Conservation (phyloP, 169 alveolate genomes). For the Cyclospora cayetanensis region DNA sequence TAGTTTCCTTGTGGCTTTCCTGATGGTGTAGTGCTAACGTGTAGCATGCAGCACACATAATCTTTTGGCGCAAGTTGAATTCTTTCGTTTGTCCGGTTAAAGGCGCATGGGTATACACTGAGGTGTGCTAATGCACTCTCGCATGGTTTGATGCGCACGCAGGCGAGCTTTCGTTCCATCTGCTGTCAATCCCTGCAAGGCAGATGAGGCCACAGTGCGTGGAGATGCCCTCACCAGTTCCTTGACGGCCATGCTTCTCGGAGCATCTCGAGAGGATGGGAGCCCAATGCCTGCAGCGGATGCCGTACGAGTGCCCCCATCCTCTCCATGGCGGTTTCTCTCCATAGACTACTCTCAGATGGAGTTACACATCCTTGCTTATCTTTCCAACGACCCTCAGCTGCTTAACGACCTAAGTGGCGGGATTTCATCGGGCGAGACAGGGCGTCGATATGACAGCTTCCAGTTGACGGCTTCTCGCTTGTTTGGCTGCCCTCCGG, state of each 20-base stretch:
- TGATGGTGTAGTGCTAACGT: neutral
- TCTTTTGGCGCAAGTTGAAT: neutral
- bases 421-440: conserved; percentile 70
- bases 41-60: too few relatives aligned
- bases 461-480: conserved; percentile 74
- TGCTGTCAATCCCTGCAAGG: neutral
- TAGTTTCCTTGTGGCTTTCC: neutral
- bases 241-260: neutral
- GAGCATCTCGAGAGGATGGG: neutral
- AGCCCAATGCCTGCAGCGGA: neutral
- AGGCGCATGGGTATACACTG: too few relatives aligned
- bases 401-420: conserved; percentile 67
- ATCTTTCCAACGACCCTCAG: conserved; percentile 73
- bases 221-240: neutral
- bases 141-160: neutral
- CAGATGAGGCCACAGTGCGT: neutral
- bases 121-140: neutral
- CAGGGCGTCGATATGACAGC: neutral
- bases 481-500: conserved; percentile 67
- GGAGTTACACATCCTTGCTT: conserved; percentile 81
- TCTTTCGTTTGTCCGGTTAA: neutral
- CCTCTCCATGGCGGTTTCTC: conserved; percentile 66
- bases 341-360: conserved; percentile 78
- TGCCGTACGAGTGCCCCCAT: neutral
- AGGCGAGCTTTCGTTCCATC: neutral